Evolutionary conservation across 129 eudicot genomes (phyloP).

Genomic region (Lactuca sativa): DNA sequence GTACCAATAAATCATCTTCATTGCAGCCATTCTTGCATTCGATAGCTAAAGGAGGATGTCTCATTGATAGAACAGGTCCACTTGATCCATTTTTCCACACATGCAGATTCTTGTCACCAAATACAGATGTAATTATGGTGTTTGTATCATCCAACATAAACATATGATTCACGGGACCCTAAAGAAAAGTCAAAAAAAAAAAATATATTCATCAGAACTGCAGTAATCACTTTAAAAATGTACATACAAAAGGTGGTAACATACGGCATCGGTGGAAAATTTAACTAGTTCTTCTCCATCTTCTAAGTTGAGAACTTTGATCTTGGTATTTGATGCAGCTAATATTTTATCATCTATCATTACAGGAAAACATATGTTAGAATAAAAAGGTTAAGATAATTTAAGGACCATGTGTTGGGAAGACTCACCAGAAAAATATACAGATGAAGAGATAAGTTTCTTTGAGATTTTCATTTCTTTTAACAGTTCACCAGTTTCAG

Average conservation of each 20-base stretch:
- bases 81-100: conserved; percentile 36
- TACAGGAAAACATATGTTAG: conserved; percentile 21
- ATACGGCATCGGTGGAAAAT: conserved; percentile 42
- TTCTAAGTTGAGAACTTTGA: conserved; percentile 40
- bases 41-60: conserved; percentile 40
- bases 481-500: conserved; percentile 49
- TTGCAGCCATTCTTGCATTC: conserved; percentile 44
- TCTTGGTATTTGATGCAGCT: conserved; percentile 40
- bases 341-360: conserved; percentile 46
- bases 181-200: conserved; percentile 4
- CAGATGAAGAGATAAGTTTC: conserved; percentile 41
- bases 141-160: conserved; percentile 35
- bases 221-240: neutral
- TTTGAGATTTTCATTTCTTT: conserved; percentile 44
- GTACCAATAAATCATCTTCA: conserved; percentile 43
- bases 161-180: conserved; percentile 41
- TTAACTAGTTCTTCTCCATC: conserved; percentile 44
- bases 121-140: conserved; percentile 40
- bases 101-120: conserved; percentile 41
- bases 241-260: neutral
- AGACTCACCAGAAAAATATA: conserved; percentile 38
- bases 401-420: neutral
- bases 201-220: too few relatives aligned
- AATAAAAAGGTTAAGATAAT: neutral
- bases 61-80: conserved; percentile 50